Percentiles rank a stretch among this genome's conserved stretches.
Evolutionary conservation across 2,329 filamentous ascomycete genomes (phyloP).

Genomic region (Thelonectria olida): DNA sequence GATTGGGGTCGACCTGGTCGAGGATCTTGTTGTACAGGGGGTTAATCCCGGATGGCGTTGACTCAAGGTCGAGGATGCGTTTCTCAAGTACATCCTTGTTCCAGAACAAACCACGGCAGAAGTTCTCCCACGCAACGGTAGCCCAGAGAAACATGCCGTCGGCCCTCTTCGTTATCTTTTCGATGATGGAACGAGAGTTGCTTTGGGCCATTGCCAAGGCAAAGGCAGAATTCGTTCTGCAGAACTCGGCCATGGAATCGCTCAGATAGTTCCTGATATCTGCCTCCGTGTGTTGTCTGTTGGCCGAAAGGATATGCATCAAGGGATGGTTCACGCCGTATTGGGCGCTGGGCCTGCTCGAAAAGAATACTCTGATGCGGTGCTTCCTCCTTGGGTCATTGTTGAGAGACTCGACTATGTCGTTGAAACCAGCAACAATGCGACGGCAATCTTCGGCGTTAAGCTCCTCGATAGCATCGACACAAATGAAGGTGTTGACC

Average conservation of each 20-base stretch:
- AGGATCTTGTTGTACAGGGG: constrained; percentile 2
- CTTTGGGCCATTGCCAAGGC: neutral
- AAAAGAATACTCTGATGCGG: neutral
- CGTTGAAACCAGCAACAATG: neutral
- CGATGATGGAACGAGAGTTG: neutral
- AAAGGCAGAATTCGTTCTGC: neutral
- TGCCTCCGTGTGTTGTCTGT: neutral
- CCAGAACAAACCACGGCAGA: constrained; percentile 2
- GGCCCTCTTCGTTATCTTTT: neutral
- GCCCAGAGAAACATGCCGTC: constrained; percentile 13
- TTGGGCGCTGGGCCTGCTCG: too few species aligned
- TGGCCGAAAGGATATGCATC: neutral
- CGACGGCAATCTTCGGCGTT: too few species aligned
- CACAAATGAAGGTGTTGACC: neutral
- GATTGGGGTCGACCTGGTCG: neutral
- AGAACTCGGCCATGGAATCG: neutral
- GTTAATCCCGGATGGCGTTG: neutral
- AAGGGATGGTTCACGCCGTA: too few species aligned
- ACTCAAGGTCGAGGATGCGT: neutral
- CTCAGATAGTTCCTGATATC: neutral
- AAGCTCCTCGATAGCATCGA: neutral
- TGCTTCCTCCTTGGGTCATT: neutral
- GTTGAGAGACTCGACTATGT: neutral
- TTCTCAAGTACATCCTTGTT: neutral
- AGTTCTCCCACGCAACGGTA: constrained; percentile 8